These are phyloP conservation scores for Colletotrichum orbiculare DNA, from an alignment of 2,329 filamentous ascomycete genomes.

Conservation along the genomic window DNA sequence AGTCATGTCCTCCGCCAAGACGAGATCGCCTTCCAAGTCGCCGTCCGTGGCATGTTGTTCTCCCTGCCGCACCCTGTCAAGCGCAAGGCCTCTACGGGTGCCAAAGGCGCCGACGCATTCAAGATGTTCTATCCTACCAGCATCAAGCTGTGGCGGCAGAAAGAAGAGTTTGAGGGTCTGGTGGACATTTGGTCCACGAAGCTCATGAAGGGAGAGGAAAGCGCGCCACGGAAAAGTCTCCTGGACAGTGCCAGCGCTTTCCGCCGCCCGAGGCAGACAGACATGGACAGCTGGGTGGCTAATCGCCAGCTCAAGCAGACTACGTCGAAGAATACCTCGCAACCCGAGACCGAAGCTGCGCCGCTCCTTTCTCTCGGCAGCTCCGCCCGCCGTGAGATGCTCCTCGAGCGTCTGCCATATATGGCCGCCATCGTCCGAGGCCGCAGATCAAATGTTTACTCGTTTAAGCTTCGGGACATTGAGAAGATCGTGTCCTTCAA, in stretches of 20 bases:
- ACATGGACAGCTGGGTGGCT: constrained; percentile 42
- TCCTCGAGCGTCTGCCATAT: constrained; percentile 90
- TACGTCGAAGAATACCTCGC: constrained; percentile 9
- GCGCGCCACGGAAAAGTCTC: constrained; percentile 49
- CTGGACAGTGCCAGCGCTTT: constrained; percentile 62
- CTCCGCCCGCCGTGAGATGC: constrained; percentile 76
- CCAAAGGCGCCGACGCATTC: constrained; percentile 70
- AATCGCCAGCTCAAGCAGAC: constrained; percentile 36
- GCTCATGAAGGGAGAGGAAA: constrained; percentile 65
- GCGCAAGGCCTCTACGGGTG: constrained; percentile 61
- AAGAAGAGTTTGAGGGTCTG: constrained; percentile 82
- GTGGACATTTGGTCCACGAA: constrained; percentile 76
- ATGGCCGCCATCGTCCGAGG: constrained; percentile 73
- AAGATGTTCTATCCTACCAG: constrained; percentile 95
- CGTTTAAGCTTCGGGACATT: constrained; percentile 65
- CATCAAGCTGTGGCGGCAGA: constrained; percentile 83
- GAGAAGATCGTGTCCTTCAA: constrained; percentile 76
- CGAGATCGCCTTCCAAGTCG: constrained; percentile 92
- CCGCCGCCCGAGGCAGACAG: constrained; percentile 51
- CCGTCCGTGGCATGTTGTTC: constrained; percentile 87
- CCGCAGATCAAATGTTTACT: constrained; percentile 48
- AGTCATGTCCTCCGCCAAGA: constrained; percentile 88
- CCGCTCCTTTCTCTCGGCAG: constrained; percentile 70
- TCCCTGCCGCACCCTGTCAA: constrained; percentile 88
- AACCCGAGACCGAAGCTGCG: constrained; percentile 36